These are phyloP conservation scores for Orbilia oligospora DNA, from an alignment of 2,329 filamentous ascomycete species.

Conservation along the genomic window DNA sequence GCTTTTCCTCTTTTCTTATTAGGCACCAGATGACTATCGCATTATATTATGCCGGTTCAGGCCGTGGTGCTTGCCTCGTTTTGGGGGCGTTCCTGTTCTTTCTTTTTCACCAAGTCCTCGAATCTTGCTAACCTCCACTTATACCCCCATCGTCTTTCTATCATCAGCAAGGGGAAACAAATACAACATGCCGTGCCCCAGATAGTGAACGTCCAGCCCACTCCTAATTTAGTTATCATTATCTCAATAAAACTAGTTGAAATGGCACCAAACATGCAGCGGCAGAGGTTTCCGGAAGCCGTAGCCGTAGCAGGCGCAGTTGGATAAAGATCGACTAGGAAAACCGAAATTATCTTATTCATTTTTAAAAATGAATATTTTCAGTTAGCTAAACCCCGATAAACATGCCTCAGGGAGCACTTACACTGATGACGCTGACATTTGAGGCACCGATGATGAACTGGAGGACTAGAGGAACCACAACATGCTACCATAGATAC, in stretches of 20 bases:
- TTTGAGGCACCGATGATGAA: slow-evolving; percentile 74
- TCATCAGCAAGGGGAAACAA: slow-evolving; percentile 70
- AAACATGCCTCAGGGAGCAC: neutral
- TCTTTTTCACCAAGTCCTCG: slow-evolving; percentile 39
- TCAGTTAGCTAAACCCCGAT: neutral
- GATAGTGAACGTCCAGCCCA: slow-evolving; percentile 76
- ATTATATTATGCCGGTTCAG: neutral
- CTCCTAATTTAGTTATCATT: slow-evolving; percentile 73
- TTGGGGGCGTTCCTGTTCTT: slow-evolving; percentile 13
- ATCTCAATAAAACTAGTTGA: slow-evolving; percentile 74
- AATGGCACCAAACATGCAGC: slow-evolving; percentile 75
- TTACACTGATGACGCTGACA: slow-evolving; percentile 75
- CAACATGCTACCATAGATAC: slow-evolving; percentile 68
- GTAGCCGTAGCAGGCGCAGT: slow-evolving; percentile 75
- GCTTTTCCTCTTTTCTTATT: too few relatives aligned
- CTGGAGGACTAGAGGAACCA: slow-evolving; percentile 72
- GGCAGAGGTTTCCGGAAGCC: slow-evolving; percentile 75
- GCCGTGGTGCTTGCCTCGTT: neutral
- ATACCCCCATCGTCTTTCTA: slow-evolving; percentile 71
- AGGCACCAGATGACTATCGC: too few relatives aligned
- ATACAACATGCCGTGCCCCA: slow-evolving; percentile 71
- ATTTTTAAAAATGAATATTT: neutral
- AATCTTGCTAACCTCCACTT: slow-evolving; percentile 71
- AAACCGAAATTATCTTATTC: slow-evolving; percentile 69
- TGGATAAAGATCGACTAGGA: slow-evolving; percentile 77